A percentile compares a stretch with the other conserved stretches of the same genome.
phyloP scores from a whole-genome alignment of 169 alveolate species.

The Condylostoma magnum region DNA sequence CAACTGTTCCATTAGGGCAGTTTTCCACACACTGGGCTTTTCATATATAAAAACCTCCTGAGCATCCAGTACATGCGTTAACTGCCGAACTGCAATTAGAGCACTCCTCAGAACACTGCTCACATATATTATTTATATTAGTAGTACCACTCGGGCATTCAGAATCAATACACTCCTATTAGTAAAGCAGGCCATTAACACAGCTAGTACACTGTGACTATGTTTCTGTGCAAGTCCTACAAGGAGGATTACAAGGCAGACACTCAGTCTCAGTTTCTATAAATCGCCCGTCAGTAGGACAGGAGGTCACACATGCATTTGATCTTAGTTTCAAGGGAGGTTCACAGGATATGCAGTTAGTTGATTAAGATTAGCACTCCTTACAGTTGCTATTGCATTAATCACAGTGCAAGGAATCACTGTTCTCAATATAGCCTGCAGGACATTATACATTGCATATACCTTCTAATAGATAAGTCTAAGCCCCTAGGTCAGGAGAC shows the following conservation, averaged over 20 bases:
- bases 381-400: not conserved
- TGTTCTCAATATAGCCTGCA: too few relatives aligned
- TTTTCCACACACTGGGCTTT: not conserved
- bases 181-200: not conserved
- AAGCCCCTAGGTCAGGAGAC: not conserved
- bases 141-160: not conserved
- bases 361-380: not conserved
- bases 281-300: not conserved
- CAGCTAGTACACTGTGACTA: not conserved
- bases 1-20: constrained; percentile 19
- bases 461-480: too few relatives aligned
- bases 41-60: not conserved
- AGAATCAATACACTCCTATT: not conserved
- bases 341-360: not conserved
- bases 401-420: not conserved
- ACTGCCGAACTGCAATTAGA: not conserved
- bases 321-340: not conserved
- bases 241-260: constrained; percentile 15
- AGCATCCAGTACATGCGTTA: not conserved
- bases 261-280: not conserved
- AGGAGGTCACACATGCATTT: not conserved
- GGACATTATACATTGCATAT: too few relatives aligned
- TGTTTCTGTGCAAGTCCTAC: not conserved
- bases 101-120: constrained; percentile 14
- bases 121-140: not conserved